Percentiles rank a stretch among this genome's conserved stretches.
Conservation (phyloP, 495 filamentous ascomycete genomes). For the Pyrenula aspistea region DNA sequence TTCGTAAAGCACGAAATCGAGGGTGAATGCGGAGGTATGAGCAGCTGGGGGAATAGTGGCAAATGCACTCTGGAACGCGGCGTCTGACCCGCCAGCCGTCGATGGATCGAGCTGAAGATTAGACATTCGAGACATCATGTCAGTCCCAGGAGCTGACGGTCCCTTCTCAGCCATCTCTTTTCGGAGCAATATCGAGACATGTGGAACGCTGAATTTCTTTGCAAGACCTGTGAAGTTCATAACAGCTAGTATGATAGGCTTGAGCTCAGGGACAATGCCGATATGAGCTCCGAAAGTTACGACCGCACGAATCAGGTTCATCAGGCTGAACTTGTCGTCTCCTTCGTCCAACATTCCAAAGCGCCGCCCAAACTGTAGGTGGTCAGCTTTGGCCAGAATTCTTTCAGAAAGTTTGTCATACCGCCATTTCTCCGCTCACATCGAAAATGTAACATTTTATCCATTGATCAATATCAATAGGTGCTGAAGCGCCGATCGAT, state of each 20-base stretch:
- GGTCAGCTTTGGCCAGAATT: too few species aligned
- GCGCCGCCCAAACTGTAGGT: background rate
- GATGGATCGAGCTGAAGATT: background rate
- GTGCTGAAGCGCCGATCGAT: slow-evolving; percentile 21
- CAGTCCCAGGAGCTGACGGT: background rate
- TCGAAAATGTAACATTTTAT: slow-evolving; percentile 10
- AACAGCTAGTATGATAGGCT: background rate
- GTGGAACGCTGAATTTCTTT: background rate
- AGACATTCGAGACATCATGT: background rate
- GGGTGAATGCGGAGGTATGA: background rate
- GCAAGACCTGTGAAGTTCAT: background rate
- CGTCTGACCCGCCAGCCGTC: background rate
- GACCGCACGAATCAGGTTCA: background rate
- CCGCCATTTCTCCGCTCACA: background rate
- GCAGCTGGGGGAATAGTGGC: background rate
- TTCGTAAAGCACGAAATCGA: background rate
- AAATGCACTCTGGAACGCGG: background rate
- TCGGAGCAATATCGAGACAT: background rate
- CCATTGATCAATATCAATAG: slow-evolving; percentile 39
- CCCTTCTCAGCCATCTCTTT: background rate
- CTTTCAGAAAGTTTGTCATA: too few species aligned
- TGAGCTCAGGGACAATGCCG: slow-evolving; percentile 27
- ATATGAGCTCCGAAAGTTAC: slow-evolving; percentile 11
- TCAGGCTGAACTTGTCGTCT: background rate
- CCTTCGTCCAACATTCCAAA: background rate